A percentile compares a stretch with the other conserved stretches of the same genome.
phyloP scores from a whole-genome alignment of 2,329 filamentous ascomycete genomes.

The Aspergillus brunneoviolaceus region DNA sequence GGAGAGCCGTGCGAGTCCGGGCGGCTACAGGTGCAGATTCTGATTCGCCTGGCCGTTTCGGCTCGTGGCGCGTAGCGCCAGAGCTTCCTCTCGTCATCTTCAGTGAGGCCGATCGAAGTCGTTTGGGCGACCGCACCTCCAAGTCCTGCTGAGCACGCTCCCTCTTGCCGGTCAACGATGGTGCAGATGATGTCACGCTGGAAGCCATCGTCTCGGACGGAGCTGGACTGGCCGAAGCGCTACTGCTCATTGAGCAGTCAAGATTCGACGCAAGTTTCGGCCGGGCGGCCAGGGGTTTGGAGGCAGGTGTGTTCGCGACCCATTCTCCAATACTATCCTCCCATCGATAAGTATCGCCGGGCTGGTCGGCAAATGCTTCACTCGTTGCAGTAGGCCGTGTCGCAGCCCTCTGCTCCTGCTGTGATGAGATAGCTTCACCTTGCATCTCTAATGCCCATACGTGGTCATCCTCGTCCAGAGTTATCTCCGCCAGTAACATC shows the following conservation, averaged over 20 bases:
- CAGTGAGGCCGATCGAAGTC: constrained; percentile 19
- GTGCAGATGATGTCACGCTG: constrained; percentile 33
- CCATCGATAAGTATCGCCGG: constrained; percentile 47
- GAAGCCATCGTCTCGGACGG: constrained; percentile 22
- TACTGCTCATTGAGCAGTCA: constrained; percentile 26
- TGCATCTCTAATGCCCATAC: constrained; percentile 42
- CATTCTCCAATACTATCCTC: constrained; percentile 59
- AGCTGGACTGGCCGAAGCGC: constrained; percentile 23
- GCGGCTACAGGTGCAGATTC: constrained; percentile 19
- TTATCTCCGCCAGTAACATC: constrained; percentile 42
- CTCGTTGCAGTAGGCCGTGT: constrained; percentile 15
- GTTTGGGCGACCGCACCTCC: constrained; percentile 25
- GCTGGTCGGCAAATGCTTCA: constrained; percentile 15
- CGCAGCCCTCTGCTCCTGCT: constrained; percentile 11
- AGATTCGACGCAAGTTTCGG: constrained; percentile 13
- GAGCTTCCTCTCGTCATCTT: constrained; percentile 13
- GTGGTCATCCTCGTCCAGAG: constrained; percentile 38
- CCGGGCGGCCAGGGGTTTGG: constrained; percentile 21
- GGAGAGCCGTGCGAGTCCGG: constrained; percentile 19
- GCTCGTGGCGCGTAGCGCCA: background rate
- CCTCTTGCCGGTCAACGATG: constrained; percentile 27
- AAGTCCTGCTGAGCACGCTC: constrained; percentile 13
- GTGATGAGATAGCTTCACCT: constrained; percentile 28
- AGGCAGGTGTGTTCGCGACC: constrained; percentile 51
- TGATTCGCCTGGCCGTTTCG: constrained; percentile 9